Conservation (phyloP, 129 eudicot genomes). For the Scalesia atractyloides region DNA sequence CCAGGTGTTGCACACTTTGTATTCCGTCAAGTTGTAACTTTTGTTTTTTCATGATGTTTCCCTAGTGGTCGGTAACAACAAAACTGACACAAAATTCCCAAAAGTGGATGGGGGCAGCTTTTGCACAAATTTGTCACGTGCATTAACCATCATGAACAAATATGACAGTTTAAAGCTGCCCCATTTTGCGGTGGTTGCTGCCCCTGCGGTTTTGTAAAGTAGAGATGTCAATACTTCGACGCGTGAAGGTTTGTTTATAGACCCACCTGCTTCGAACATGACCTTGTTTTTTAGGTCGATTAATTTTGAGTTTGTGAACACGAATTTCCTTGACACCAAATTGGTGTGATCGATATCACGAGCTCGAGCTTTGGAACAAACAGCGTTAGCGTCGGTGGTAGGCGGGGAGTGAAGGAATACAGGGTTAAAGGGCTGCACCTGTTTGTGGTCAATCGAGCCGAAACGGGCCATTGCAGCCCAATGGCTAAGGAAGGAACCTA, state of each 20-base stretch:
- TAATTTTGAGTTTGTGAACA: neutral
- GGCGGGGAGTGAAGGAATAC: neutral
- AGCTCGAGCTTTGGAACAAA: no score
- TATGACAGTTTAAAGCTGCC: neutral
- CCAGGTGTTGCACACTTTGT: neutral
- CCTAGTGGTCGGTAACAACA: neutral
- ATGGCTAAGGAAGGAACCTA: neutral
- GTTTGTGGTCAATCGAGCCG: neutral
- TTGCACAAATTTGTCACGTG: neutral
- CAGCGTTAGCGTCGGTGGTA: neutral
- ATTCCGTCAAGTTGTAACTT: neutral
- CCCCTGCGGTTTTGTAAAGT: conserved; percentile 8
- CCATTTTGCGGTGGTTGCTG: neutral
- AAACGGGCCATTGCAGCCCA: conserved; percentile 3
- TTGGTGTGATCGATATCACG: neutral
- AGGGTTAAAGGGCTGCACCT: neutral
- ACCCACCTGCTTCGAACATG: neutral
- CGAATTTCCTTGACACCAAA: neutral
- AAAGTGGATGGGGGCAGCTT: neutral
- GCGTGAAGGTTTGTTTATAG: neutral
- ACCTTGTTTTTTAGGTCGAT: neutral
- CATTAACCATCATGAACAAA: neutral
- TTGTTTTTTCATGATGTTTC: neutral
- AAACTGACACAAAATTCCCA: neutral
- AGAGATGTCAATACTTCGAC: conserved; percentile 6